phyloP scores from a whole-genome alignment of 305 asterid species.

The Stenogyne calaminthoides region DNA sequence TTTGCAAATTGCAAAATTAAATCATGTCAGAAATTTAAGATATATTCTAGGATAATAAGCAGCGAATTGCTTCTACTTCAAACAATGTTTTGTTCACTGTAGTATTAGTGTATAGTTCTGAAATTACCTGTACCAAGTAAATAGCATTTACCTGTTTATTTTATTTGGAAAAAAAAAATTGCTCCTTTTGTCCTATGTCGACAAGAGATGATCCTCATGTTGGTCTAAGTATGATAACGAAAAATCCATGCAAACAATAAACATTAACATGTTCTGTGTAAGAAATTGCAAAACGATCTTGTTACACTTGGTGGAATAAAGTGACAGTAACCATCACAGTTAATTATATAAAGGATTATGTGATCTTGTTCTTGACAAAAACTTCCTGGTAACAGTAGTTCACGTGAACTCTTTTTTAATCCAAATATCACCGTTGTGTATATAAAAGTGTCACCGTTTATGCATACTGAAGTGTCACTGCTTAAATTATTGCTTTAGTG shows the following conservation, averaged over 20 bases:
- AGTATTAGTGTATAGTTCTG: background rate
- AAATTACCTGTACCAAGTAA: background rate
- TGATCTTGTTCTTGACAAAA: background rate
- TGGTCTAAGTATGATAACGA: background rate
- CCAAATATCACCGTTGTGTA: no score
- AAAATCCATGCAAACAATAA: background rate
- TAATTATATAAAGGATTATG: background rate
- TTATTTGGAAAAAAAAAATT: background rate
- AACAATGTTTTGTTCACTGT: background rate
- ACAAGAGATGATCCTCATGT: background rate
- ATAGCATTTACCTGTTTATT: background rate
- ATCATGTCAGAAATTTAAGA: background rate
- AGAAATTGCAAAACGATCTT: background rate
- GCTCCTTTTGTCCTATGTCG: background rate
- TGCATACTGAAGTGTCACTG: no score
- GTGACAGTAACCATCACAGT: slow-evolving; percentile 15
- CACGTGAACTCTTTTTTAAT: no score
- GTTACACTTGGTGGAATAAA: background rate
- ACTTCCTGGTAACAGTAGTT: no score
- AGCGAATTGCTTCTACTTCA: background rate
- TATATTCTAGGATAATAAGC: background rate
- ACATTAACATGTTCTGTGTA: background rate
- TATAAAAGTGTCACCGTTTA: no score
- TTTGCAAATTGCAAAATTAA: background rate
- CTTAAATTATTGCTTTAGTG: no score